Evolutionary conservation across 1,139 yeast genomes (phyloP).

Genomic region (Suhomyces choctaworum): DNA sequence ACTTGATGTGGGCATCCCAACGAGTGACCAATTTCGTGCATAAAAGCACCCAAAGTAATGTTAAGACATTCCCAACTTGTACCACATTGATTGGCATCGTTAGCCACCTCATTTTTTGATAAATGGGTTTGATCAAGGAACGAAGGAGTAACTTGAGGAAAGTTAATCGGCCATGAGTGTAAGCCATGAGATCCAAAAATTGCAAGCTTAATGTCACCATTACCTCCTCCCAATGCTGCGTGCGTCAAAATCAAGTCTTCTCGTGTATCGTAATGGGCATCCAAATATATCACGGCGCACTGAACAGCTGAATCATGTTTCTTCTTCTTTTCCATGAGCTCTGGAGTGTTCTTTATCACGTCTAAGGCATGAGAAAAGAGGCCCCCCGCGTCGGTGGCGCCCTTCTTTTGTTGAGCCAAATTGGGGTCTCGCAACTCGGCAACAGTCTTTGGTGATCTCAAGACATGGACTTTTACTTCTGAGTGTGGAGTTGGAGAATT

Average conservation of each 20-base stretch:
- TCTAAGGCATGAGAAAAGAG: slow-evolving; percentile 79
- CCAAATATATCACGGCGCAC: slow-evolving; percentile 83
- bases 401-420: slow-evolving; percentile 80
- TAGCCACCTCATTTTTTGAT: slow-evolving; percentile 72
- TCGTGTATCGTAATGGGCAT: slow-evolving; percentile 75
- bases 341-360: slow-evolving; percentile 49
- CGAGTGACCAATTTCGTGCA: slow-evolving; percentile 93
- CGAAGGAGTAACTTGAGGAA: slow-evolving; percentile 67
- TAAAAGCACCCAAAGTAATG: slow-evolving; percentile 86
- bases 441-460: slow-evolving; percentile 65
- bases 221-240: slow-evolving; percentile 94
- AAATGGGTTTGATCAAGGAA: slow-evolving; percentile 72
- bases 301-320: slow-evolving; percentile 51
- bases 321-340: slow-evolving; percentile 22
- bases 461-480: slow-evolving; percentile 75
- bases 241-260: slow-evolving; percentile 71
- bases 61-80: slow-evolving; percentile 89
- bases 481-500: slow-evolving; percentile 47
- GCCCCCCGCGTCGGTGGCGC: slow-evolving; percentile 73
- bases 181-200: slow-evolving; percentile 93
- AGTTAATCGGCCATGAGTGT: slow-evolving; percentile 82
- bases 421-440: slow-evolving; percentile 76
- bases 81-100: slow-evolving; percentile 82
- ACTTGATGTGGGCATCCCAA: slow-evolving; percentile 93
- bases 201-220: slow-evolving; percentile 67